These are phyloP conservation scores for Cercophora newfieldiana DNA, from an alignment of 495 filamentous ascomycete species.

Conservation along the genomic window DNA sequence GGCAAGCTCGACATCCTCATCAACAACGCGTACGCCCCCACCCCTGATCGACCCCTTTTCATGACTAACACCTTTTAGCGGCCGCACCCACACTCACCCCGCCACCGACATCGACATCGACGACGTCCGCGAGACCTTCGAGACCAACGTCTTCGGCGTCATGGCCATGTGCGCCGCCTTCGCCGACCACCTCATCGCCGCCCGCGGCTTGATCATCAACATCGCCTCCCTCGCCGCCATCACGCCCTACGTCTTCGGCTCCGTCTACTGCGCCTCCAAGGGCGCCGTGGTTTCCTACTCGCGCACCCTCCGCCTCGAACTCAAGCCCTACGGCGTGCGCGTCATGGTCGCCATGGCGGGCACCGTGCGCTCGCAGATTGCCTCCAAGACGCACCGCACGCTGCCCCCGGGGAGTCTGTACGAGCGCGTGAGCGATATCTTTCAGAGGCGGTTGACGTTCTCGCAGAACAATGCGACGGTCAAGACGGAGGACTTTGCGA, in stretches of 20 bases:
- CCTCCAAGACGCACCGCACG: conserved; percentile 37
- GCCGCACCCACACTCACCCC: conserved; percentile 53
- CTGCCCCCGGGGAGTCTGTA: conserved; percentile 46
- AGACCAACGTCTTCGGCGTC: conserved; percentile 63
- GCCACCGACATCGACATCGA: conserved; percentile 53
- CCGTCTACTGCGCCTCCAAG: conserved; percentile 56
- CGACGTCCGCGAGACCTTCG: conserved; percentile 55
- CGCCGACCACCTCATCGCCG: conserved; percentile 49
- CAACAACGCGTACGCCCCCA: conserved; percentile 61
- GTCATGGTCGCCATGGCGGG: conserved; percentile 56
- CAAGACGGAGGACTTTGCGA: conserved; percentile 41
- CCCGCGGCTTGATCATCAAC: conserved; percentile 58
- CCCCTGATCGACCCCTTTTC: background rate
- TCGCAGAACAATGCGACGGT: conserved; percentile 46
- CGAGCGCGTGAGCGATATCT: conserved; percentile 38
- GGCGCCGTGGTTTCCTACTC: conserved; percentile 51
- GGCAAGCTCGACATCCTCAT: conserved; percentile 64
- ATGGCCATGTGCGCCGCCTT: conserved; percentile 59
- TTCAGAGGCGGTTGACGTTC: conserved; percentile 46
- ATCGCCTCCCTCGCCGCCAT: conserved; percentile 51
- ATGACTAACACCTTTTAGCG: conserved; percentile 31
- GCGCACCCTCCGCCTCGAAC: conserved; percentile 54
- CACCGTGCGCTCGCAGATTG: conserved; percentile 49
- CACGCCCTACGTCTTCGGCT: conserved; percentile 48
- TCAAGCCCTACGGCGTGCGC: conserved; percentile 55